A percentile compares a stretch with the other conserved stretches of the same genome.
Evolutionary conservation across 306 rosid genomes (phyloP).

Genomic region (Vigna hirtella): DNA sequence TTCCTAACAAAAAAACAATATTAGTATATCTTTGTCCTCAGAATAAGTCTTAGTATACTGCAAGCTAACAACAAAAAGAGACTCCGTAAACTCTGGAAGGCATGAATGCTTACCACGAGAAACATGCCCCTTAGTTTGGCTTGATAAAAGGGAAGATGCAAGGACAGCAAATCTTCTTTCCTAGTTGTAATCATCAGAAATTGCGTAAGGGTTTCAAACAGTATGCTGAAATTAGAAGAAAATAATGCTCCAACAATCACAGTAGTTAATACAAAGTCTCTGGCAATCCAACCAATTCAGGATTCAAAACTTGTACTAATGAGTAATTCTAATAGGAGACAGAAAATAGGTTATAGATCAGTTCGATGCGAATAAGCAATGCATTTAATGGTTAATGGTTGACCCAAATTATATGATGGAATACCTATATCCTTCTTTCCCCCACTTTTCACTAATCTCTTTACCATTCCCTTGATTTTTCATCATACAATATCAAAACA

Average conservation of each 20-base stretch:
- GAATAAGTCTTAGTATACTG: not conserved
- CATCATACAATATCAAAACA: too few relatives aligned
- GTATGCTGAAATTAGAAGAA: not conserved
- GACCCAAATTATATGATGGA: not conserved
- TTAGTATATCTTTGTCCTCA: not conserved
- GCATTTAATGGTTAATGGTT: not conserved
- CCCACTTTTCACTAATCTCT: too few relatives aligned
- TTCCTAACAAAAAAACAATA: too few relatives aligned
- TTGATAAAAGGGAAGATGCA: conserved; percentile 84
- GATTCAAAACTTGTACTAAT: conserved; percentile 2
- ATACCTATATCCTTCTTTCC: too few relatives aligned
- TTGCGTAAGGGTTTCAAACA: conserved; percentile 35
- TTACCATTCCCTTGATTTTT: too few relatives aligned
- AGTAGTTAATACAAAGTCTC: not conserved
- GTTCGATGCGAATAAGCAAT: not conserved
- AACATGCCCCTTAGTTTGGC: conserved; percentile 95
- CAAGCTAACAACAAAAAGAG: not conserved
- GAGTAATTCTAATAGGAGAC: conserved; percentile 8
- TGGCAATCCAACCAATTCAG: not conserved
- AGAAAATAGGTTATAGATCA: not conserved
- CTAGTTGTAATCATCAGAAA: conserved; percentile 47
- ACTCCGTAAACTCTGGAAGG: not conserved
- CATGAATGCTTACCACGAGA: conserved; percentile 66
- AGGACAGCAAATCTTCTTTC: conserved; percentile 92
- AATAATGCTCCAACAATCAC: not conserved